Percentiles rank a stretch among this genome's conserved stretches.
Evolutionary conservation across 2,329 filamentous ascomycete species (phyloP).

Genomic region (Periconia sp.): DNA sequence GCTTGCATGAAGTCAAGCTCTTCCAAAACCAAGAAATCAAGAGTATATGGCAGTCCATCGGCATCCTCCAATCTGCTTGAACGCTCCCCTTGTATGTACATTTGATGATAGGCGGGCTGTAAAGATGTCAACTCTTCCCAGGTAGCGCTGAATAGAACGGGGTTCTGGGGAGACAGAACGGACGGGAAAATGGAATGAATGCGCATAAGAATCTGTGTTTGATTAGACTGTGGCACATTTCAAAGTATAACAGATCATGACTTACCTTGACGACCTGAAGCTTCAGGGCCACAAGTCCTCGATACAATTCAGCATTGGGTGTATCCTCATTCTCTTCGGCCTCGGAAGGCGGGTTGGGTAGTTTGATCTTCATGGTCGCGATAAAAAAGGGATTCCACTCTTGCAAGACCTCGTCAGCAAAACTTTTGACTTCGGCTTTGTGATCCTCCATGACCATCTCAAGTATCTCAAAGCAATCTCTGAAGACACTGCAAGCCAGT

Average conservation of each 20-base stretch:
- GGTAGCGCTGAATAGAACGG: conserved; percentile 78
- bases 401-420: conserved; percentile 81
- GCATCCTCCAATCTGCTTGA: conserved; percentile 88
- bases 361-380: conserved; percentile 69
- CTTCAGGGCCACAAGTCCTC: conserved; percentile 83
- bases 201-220: conserved; percentile 74
- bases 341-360: conserved; percentile 63
- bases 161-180: conserved; percentile 79
- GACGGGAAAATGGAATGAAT: conserved; percentile 81
- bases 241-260: background rate
- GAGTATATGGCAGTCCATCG: conserved; percentile 88
- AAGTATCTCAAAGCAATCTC: conserved; percentile 88
- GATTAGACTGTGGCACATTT: conserved; percentile 1
- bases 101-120: conserved; percentile 71
- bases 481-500: conserved; percentile 86
- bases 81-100: conserved; percentile 83
- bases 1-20: conserved; percentile 94
- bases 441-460: conserved; percentile 97
- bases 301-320: conserved; percentile 67
- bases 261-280: conserved; percentile 81
- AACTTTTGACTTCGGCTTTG: conserved; percentile 79
- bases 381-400: conserved; percentile 92
- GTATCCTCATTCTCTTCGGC: conserved; percentile 60
- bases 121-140: conserved; percentile 85
- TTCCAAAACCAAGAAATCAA: conserved; percentile 91